Evolutionary conservation across 2,329 filamentous ascomycete species (phyloP), one percentile per base, ranked within the genome.

Genomic region (Fusarium siculi): DNA sequence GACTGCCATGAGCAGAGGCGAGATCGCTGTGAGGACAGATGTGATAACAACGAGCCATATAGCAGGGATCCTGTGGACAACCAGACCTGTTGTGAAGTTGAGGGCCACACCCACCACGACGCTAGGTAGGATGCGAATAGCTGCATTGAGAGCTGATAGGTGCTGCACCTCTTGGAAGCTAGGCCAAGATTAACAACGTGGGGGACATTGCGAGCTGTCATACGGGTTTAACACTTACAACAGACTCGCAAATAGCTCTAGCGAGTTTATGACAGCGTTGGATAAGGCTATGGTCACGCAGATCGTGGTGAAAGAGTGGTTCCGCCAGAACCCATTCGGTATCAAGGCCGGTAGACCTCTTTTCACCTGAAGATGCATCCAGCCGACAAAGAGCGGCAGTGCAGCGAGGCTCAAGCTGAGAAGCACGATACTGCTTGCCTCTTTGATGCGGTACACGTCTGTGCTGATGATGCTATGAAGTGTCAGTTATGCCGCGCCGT

Each of bases 271-370:
- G 0, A 86, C 84, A 0, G 83, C 85, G 63, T 80, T 85, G 0
- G 85, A 82, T 8, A 89, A 68, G 9, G 85, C 76, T 2, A 89
- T 82, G 9, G 83, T 86, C 7, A 86, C 72, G 74, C 90, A 92
- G 25, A 89, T 85, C 32, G 81, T 84, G 0, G 87, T 85, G 73
- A 92, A 92, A 6, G 86, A 79, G 1, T 79, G 77, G 49, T 89
- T 90, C n/a, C 80, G 84, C 90, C 90, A 92, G 0, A 92, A 79
- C 0, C 85, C 86, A 76, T 92, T 91, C 0, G 90, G 90, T 28
- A 92, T 91, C 12, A 92, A 77, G 1, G 89, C 88, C 18, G 88
- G 86, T 6, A 81, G 82, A 15, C 82, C 81, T 1, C 78, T 74
- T 16, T 79, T 81, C 53, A 87, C 85, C 54, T 87, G 87, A 7